Evolutionary conservation across 768 basidiomycete species (phyloP), one percentile per base, ranked within the genome.

Genomic region (Suillus clintonianus): DNA sequence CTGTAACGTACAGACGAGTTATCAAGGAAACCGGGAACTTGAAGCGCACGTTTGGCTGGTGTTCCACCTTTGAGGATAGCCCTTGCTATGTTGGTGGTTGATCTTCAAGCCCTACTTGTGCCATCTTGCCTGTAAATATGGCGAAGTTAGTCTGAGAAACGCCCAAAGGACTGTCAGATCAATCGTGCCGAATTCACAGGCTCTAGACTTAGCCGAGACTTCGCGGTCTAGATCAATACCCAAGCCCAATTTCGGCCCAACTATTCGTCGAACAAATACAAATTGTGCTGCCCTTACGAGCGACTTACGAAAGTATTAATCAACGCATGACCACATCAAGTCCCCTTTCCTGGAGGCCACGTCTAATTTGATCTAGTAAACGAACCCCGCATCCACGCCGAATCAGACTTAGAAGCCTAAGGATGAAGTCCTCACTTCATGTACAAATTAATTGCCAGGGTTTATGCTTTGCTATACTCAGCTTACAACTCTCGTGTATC

Each of bases 201-300:
- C 36, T 74, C 73, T 69, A 70, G 75, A 69, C 75, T 32, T 56
- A 7, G 63, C 60, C 74, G 57, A 66, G 72, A 59, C 56, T 30
- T 57, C 65, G 56, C 0, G 47, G 58, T 56, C 65, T 64, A 48
- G 65, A 66, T n/a, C 54, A 36, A 32, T 7, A 53, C 36, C 45
- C n/a, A 54, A 54, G 6, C n/a, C 24, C 36, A 39, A 39, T 37
- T 56, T 56, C 24, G n/a, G 30, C 14, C 43, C 13, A 42, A 65
- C 4, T 42, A 19, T 30, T 41, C 22, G n/a, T 19, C 24, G 42
- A 41, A 62, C 55, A 62, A 62, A 58, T 62, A 59, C 61, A 53
- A n/a, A 53, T 53, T 32, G 6, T 56, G 27, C 27, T 60, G 5
- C 36, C 63, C 32, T 43, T 53, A 27, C 62, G 19, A 39, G 41